Evolutionary conservation across 306 rosid species (phyloP).

Genomic region (Citrullus mucosospermus): DNA sequence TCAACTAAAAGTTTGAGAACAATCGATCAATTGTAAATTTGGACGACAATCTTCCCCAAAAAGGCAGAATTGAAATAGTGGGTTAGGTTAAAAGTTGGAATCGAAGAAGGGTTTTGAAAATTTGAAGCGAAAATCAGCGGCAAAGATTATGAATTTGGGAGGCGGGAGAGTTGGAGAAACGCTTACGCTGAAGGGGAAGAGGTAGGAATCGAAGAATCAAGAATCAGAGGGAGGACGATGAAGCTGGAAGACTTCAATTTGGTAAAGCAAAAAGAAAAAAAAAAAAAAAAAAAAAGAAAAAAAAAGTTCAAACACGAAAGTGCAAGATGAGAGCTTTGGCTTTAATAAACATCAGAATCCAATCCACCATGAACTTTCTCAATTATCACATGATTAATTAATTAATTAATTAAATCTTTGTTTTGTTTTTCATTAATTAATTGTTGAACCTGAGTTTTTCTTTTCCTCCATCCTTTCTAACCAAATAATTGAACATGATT

Average conservation of each 20-base stretch:
- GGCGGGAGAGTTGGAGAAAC: neutral
- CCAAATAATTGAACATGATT: neutral
- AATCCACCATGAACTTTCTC: neutral
- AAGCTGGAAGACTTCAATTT: neutral
- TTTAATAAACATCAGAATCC: neutral
- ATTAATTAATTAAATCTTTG: neutral
- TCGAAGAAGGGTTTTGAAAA: neutral
- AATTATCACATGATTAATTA: neutral
- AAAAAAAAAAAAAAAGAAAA: neutral
- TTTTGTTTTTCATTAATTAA: neutral
- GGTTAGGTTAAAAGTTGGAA: neutral
- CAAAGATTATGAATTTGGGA: neutral
- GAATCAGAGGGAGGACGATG: neutral
- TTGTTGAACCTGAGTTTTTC: neutral
- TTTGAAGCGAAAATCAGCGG: neutral
- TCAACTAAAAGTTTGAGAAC: constrained; percentile 15
- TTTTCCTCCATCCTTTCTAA: neutral
- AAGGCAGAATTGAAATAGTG: neutral
- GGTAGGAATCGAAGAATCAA: neutral
- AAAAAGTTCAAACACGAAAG: neutral
- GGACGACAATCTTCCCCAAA: neutral
- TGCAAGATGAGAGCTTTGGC: neutral
- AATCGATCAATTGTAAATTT: neutral
- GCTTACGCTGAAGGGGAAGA: neutral
- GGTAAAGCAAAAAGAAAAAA: neutral